Evolutionary conservation across 1,139 yeast genomes (phyloP), one percentile per base, ranked within the genome.

Genomic region (Candida tunisiensis): DNA sequence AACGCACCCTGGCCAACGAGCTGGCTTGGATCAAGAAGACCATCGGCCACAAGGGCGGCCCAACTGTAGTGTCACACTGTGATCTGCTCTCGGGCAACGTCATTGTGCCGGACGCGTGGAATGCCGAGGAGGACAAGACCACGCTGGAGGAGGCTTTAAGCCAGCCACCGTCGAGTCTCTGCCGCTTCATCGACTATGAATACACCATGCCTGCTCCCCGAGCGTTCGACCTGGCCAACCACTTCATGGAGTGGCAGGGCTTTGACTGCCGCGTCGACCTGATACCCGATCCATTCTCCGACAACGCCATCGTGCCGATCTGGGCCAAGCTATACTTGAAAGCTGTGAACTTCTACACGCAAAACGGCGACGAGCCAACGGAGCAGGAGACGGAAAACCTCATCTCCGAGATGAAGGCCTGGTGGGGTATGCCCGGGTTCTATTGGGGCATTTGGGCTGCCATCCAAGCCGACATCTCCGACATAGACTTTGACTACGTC

Each of bases 371-470:
- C 25, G 25, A 3, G 32, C 31, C 17, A 28, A 31, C 6, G 35
- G 26, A 16, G 16, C 28, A 27, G 6, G 44, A 40, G 3, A 42
- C 62, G 17, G 57, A 57, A 32, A 31, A 33, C 5, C 44, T 75
- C 21, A 64, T 75, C 19, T 50, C 57, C 13, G 85, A 77, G 47
- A 60, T 77, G 15, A 51, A 57, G 6, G 48, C 60, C 5, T 74
- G 68, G 55, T 77, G 74, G 55, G 91, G 91, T 1, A 54, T 77
- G 51, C 91, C 91, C 0, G 91, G 91, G 1, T 72, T 77, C 40
- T 77, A 74, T 49, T 77, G 91, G 91, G 88, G 88, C 3, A 60
- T 77, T 9, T 78, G 92, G 92, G 72, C 85, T 2, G 73, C 72
- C 38, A 74, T 78, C 32, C 92, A 78, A 47, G 64, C 75, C 34